Evolutionary conservation across 805 yeast genomes (phyloP).

Genomic region (Maudiozyma barnettii): DNA sequence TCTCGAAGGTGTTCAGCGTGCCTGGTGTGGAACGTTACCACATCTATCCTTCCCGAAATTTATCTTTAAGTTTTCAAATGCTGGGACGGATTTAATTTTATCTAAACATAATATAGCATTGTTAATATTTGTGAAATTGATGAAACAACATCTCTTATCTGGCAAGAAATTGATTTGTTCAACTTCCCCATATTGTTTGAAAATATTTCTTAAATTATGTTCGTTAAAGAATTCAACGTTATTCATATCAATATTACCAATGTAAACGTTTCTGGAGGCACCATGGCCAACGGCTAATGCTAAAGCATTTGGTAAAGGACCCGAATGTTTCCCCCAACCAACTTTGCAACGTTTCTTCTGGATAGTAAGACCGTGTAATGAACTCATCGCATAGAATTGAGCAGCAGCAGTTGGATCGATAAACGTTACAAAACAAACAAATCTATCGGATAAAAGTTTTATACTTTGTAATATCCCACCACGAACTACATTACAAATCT

Average conservation of each 20-base stretch:
- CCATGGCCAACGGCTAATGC: conserved; percentile 88
- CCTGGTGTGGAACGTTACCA: conserved; percentile 82
- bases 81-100: conserved; percentile 69
- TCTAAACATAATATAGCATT: conserved; percentile 89
- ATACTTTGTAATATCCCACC: conserved; percentile 88
- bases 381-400: conserved; percentile 91
- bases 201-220: conserved; percentile 57
- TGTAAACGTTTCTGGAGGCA: conserved; percentile 85
- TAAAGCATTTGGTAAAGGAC: conserved; percentile 78
- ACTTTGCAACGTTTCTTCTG: conserved; percentile 81
- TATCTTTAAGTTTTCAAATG: conserved; percentile 63
- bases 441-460: conserved; percentile 71
- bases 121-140: conserved; percentile 83
- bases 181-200: conserved; percentile 80
- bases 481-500: conserved; percentile 89
- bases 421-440: conserved; percentile 89
- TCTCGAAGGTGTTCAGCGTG: too few species aligned
- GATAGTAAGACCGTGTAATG: conserved; percentile 77
- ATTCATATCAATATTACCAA: conserved; percentile 54
- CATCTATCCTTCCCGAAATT: conserved; percentile 93
- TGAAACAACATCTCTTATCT: conserved; percentile 82
- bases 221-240: conserved; percentile 36
- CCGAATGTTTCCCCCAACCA: conserved; percentile 98
- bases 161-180: conserved; percentile 86
- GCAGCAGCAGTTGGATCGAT: conserved; percentile 97